Conservation (phyloP, 306 rosid species). For the Prunus mume region DNA sequence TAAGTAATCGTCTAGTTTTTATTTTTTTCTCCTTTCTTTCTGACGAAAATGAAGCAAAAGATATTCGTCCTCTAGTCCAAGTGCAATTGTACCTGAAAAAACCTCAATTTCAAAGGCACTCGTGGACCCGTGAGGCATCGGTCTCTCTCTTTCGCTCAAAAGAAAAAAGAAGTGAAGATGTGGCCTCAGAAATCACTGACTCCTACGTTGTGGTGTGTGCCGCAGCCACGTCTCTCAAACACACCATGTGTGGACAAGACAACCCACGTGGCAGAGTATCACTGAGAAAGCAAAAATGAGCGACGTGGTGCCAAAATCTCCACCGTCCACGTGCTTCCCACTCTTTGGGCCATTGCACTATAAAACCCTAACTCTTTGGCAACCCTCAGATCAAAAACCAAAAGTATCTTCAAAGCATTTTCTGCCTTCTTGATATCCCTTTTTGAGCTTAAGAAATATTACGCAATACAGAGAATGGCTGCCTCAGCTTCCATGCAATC, state of each 20-base stretch:
- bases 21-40: too few species aligned
- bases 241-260: conserved; percentile 32
- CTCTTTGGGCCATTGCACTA: background rate
- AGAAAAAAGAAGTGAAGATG: too few species aligned
- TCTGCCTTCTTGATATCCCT: too few species aligned
- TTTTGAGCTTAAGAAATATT: too few species aligned
- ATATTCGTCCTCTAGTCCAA: too few species aligned
- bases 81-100: too few species aligned
- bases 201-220: background rate
- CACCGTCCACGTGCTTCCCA: conserved; percentile 22
- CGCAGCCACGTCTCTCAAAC: conserved; percentile 33
- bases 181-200: background rate
- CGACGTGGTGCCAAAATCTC: conserved; percentile 42
- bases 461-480: conserved; percentile 25
- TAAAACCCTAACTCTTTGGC: background rate
- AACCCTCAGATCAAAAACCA: background rate
- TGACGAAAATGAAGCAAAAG: too few species aligned
- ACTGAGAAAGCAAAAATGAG: background rate
- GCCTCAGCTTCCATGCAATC: conserved; percentile 43
- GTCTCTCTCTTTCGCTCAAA: too few species aligned
- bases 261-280: conserved; percentile 37
- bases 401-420: too few species aligned
- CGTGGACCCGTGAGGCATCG: background rate
- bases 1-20: too few species aligned
- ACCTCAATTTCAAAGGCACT: too few species aligned